Base-by-base conservation (phyloP, 805 yeast species). In the Maudiozyma bulderi region DNA sequence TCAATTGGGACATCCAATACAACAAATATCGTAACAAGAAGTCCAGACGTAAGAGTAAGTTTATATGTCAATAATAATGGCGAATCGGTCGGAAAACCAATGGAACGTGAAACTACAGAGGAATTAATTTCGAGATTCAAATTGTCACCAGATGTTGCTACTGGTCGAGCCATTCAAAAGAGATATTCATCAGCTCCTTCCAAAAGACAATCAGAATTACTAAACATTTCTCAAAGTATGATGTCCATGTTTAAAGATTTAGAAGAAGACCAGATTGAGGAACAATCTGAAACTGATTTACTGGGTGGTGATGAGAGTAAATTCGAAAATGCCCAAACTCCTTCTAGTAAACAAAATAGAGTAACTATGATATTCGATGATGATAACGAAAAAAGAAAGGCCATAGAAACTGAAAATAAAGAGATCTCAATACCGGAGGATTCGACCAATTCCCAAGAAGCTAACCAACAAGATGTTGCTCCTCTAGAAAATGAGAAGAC, bases 41-140 rank as follows among this genome's bases (percentile, higher is more conserved):
- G 61, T 9, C 55, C 69, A 2, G 61, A 64, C 50, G 64, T 65
- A 1, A 57, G 68, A 47, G 66, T 64, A 4, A 63, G 68, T 46
- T 45, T 64, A 11, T 63, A 64, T 46, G 57, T 53, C 9, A 61
- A 58, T 43, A 57, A 54, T 38, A 57, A 57, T 26, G 40, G 43
- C 26, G 37, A n/a, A 3, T 20, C 5, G 7, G 6, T 43, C 2
- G 33, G n/a, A 7, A 48, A 54, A 4, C 47, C 51, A 9, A 47
- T 65, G 11, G 57, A 59, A 13, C 54, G 68, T 15, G 67, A 64
- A 42, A 64, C 68, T 1, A 65, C 68, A 2, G 68, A 62, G 50
- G 65, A 63, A 43, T 56, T 64, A 14, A 54, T 65, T 13, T 61
- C 68, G 10, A 65, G 59, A 43, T 60, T 65, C 50, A 54, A 57